Evolutionary conservation across 1,284 basidiomycete genomes (phyloP), one percentile per base, ranked within the genome.

Genomic region (Bjerkandera adusta): DNA sequence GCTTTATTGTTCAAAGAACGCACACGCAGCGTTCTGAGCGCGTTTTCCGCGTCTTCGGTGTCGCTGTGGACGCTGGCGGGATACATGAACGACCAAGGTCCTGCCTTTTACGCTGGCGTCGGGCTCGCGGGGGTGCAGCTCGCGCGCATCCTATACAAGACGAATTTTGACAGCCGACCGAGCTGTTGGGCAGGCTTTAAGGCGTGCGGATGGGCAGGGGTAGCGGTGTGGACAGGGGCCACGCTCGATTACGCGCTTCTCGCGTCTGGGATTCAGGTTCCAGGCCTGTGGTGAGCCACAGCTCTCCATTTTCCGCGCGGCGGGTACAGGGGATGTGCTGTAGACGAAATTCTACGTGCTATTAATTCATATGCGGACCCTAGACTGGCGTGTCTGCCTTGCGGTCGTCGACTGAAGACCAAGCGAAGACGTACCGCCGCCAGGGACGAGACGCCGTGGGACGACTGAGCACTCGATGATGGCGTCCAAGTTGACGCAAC

Each of bases 181-280:
- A 94, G 93, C 63, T 97, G 95, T 65, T 97, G 94, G 93, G 76
- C 75, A 56, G 92, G 90, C 25, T 99, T 99, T 57, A 78, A 81
- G 18, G 85, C 85, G 7, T 98, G 95, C 65, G 88, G 92, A 0
- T 91, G 86, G 77, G 73, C 92, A 25, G 96, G 96, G 0, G 87
- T 89, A 53, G 87, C 91, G 77, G 72, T 98, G 7, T 97, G 89
- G 85, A 76, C 81, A 59, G 96, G 96, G 2, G 75, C 92, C 13
- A 62, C 84, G 5, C 77, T 73, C 5, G 96, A 99, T 68, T 97
- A 95, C 59, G 64, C 62, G 2, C 54, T 67, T 39, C 50, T 77
- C 52, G 35, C 60, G 7, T 35, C 52, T 8, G 53, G 51, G n/a
- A 15, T 54, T 20, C 34, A 36, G 15, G 18, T 48, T 11, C 47